These are phyloP conservation scores for Paralagenidium karlingii DNA, from an alignment of 352 stramenopile genomes.

Conservation along the genomic window DNA sequence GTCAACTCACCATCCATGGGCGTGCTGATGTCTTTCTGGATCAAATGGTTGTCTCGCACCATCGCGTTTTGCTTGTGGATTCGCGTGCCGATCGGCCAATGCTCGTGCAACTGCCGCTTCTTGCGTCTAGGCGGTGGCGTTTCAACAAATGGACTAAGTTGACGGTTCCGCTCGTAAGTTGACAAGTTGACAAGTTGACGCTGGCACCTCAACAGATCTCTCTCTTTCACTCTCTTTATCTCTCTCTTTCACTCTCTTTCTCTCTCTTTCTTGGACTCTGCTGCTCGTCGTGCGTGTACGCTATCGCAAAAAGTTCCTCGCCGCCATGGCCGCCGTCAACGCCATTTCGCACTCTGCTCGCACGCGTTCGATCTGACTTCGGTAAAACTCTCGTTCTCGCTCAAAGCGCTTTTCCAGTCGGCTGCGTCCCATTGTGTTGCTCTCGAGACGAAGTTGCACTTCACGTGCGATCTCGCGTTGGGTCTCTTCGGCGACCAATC, in stretches of 20 bases:
- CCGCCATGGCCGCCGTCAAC: constrained; percentile 40
- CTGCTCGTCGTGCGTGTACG: not conserved
- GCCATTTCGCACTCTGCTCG: constrained; percentile 49
- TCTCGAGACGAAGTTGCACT: constrained; percentile 32
- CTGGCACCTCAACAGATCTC: no score
- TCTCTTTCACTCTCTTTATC: no score
- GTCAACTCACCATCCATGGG: constrained; percentile 21
- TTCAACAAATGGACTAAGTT: no score
- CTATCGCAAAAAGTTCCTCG: constrained; percentile 64
- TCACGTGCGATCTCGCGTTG: constrained; percentile 46
- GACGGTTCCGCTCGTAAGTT: no score
- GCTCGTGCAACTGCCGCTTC: no score
- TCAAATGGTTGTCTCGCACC: constrained; percentile 23
- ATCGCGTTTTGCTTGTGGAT: no score
- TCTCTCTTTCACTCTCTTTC: no score
- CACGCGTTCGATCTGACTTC: constrained; percentile 45
- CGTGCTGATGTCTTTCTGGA: constrained; percentile 40
- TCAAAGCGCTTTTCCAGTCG: constrained; percentile 39
- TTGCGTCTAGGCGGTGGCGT: no score
- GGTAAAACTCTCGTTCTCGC: constrained; percentile 33
- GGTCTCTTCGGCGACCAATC: constrained; percentile 43
- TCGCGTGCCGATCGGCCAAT: no score
- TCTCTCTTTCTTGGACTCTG: no score
- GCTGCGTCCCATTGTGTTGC: constrained; percentile 19
- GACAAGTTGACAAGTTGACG: no score